These are phyloP conservation scores for Ormosia emarginata DNA, from an alignment of 306 rosid genomes.

Conservation along the genomic window DNA sequence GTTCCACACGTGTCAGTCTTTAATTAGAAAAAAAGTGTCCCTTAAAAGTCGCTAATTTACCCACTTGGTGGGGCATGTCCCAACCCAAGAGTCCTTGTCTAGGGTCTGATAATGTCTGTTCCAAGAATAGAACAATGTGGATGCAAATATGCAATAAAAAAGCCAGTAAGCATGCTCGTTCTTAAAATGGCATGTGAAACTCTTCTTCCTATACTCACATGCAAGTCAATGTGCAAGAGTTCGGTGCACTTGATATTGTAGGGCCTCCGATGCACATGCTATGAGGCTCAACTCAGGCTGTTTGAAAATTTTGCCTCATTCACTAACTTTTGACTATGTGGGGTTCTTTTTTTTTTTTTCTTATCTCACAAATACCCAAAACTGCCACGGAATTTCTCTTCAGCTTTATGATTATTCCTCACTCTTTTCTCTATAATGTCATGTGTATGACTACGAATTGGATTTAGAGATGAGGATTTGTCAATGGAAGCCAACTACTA, in stretches of 20 bases:
- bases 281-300: neutral
- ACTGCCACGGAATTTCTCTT: neutral
- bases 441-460: neutral
- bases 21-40: constrained; percentile 30
- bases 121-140: constrained; percentile 17
- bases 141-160: constrained; percentile 24
- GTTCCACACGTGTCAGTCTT: constrained; percentile 40
- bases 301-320: constrained; percentile 4
- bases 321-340: constrained; percentile 10
- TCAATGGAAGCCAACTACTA: no score
- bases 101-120: constrained; percentile 21
- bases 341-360: constrained; percentile 8
- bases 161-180: neutral
- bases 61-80: constrained; percentile 23
- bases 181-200: constrained; percentile 35
- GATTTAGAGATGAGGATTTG: no score
- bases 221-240: constrained; percentile 36
- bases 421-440: neutral
- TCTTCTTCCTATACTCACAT: constrained; percentile 45
- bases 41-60: constrained; percentile 21
- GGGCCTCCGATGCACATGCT: constrained; percentile 57
- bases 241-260: constrained; percentile 53
- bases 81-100: neutral
- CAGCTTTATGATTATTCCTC: neutral
- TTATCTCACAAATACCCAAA: constrained; percentile 13